Percentiles rank a stretch among this genome's conserved stretches.
These are phyloP conservation scores for Jasminum sambac DNA, from an alignment of 257 asterid species.

Conservation along the genomic window DNA sequence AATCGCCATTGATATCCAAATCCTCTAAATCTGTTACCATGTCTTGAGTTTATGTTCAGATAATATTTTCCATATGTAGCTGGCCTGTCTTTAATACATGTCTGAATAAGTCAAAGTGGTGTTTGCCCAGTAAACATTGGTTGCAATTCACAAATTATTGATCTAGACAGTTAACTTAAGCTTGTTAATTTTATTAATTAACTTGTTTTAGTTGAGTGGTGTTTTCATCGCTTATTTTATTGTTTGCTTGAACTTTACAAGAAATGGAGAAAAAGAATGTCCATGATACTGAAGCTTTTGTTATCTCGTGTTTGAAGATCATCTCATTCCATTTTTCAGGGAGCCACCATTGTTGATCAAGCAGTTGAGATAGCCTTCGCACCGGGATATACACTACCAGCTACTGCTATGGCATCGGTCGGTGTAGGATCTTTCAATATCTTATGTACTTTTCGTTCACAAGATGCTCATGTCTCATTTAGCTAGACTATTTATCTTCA, in stretches of 20 bases:
- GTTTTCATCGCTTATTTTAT: conserved; percentile 4
- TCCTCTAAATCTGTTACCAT: not conserved
- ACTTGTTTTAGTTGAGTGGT: not conserved
- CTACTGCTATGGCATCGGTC: conserved; percentile 33
- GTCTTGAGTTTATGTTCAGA: not conserved
- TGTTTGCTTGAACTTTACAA: conserved; percentile 3
- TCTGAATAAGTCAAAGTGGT: not conserved
- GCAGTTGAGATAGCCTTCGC: conserved; percentile 45
- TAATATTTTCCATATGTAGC: not conserved
- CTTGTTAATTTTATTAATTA: not conserved
- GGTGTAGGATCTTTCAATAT: conserved; percentile 28
- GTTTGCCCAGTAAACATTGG: not conserved
- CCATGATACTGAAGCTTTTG: not conserved
- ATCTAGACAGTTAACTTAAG: not conserved
- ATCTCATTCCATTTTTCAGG: conserved; percentile 35
- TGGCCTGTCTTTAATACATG: not conserved
- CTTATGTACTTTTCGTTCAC: not conserved
- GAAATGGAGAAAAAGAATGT: not conserved
- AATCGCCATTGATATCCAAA: not conserved
- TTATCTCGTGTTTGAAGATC: conserved; percentile 12
- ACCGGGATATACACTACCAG: conserved; percentile 48
- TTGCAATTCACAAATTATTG: not conserved
- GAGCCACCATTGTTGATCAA: conserved; percentile 68
- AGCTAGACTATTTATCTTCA: conserved; percentile 17
- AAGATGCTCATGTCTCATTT: not conserved